These are phyloP conservation scores for Coffea eugenioides DNA, from an alignment of 257 asterid genomes.

Conservation along the genomic window DNA sequence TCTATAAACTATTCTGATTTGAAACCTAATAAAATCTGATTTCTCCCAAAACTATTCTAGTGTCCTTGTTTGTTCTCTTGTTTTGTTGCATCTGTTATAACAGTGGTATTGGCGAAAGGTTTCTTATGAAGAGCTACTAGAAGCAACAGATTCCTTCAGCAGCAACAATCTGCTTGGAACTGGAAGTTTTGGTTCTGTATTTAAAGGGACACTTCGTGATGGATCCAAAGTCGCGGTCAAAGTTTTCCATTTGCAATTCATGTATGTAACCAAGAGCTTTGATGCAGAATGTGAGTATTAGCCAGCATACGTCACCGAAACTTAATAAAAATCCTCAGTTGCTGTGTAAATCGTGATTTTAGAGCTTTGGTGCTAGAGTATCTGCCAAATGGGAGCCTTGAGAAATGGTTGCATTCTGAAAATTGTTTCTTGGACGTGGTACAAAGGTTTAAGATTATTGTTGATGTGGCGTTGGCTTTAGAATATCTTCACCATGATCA, in stretches of 20 bases:
- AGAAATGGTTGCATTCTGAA: too few relatives aligned
- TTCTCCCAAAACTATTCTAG: too few relatives aligned
- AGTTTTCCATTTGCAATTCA: constrained; percentile 35
- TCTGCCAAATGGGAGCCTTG: constrained; percentile 25
- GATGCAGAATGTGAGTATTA: constrained; percentile 33
- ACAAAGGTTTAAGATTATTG: constrained; percentile 12
- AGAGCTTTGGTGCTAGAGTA: constrained; percentile 26
- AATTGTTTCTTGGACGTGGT: constrained; percentile 6
- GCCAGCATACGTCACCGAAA: constrained; percentile 5
- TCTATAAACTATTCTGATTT: too few relatives aligned
- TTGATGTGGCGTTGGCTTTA: constrained; percentile 20
- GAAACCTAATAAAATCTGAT: too few relatives aligned
- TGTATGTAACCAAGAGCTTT: constrained; percentile 29
- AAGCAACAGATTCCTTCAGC: not conserved
- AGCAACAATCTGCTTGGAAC: not conserved
- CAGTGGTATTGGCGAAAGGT: too few relatives aligned
- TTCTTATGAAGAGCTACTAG: constrained; percentile 24
- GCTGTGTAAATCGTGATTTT: constrained; percentile 28
- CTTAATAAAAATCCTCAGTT: constrained; percentile 33
- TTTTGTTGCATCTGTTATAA: too few relatives aligned
- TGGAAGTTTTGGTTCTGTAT: constrained; percentile 24
- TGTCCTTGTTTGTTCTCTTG: too few relatives aligned
- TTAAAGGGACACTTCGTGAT: constrained; percentile 35
- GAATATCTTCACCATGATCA: constrained; percentile 27
- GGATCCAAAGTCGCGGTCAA: constrained; percentile 39